Evolutionary conservation across 176 grass and related monocot genomes (phyloP).

Genomic region (Triticum urartu): DNA sequence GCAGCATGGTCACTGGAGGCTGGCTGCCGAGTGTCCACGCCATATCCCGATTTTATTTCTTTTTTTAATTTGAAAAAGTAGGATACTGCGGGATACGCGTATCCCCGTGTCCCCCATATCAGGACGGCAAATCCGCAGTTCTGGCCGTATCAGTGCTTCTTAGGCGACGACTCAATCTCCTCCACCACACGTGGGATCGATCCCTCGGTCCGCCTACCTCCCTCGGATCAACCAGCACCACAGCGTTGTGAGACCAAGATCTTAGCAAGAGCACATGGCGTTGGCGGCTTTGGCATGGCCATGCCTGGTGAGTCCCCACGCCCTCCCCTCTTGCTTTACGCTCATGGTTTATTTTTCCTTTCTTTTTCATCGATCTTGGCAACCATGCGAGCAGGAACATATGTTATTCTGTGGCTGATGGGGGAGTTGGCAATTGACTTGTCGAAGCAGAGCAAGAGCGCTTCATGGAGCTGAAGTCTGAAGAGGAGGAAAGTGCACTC

Average conservation of each 20-base stretch:
- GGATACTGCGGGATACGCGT: no score
- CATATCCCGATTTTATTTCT: no score
- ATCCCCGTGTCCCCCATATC: no score
- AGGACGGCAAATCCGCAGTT: no score
- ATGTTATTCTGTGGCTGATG: slow-evolving; percentile 22
- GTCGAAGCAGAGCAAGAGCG: slow-evolving; percentile 52
- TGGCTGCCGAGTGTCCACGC: no score
- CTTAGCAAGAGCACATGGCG: slow-evolving; percentile 32
- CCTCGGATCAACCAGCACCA: slow-evolving; percentile 43
- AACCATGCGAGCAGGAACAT: background rate
- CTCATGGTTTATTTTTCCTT: slow-evolving; percentile 14
- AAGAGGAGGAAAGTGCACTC: slow-evolving; percentile 60
- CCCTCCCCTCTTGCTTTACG: slow-evolving; percentile 31
- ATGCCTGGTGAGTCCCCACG: slow-evolving; percentile 37
- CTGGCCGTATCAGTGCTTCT: no score
- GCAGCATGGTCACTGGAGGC: no score
- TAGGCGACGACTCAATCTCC: background rate
- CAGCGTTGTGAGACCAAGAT: slow-evolving; percentile 44
- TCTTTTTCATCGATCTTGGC: background rate
- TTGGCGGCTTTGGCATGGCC: slow-evolving; percentile 16
- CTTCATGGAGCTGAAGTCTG: slow-evolving; percentile 66
- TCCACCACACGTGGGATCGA: slow-evolving; percentile 31
- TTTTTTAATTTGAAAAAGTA: no score
- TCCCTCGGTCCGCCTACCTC: slow-evolving; percentile 19
- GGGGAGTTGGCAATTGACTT: slow-evolving; percentile 28